Evolutionary conservation across 371 early-diverging fungal species (phyloP), one percentile per base, ranked within the genome.

Genomic region (Dichotomocladium elegans): DNA sequence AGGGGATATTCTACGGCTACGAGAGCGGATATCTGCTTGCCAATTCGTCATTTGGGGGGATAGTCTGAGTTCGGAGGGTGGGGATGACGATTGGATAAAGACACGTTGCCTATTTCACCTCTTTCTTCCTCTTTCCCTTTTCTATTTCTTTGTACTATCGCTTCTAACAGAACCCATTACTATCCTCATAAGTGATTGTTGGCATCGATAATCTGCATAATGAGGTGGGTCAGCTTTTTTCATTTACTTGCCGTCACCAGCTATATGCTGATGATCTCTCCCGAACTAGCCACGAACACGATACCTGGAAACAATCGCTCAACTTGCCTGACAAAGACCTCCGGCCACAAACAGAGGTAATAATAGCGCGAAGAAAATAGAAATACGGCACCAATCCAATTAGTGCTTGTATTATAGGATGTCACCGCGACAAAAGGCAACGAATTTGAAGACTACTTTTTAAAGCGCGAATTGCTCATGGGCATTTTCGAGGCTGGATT

Each of bases 401-500:
- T 27, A 26, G 21, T 19, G 15, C 28, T 21, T 19, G 37, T 19
- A 19, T 22, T 41, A 12, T 51, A 81, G 82, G 96, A 97, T 73
- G 98, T 98, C 48, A 92, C 92, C 24, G 88, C 83, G 11, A 96
- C 96, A 34, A 95, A 96, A 78, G 97, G 95, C 49, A 96, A 96
- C 72, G 95, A 93, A 57, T 99, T 98, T 76, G 97, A 99, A 65
- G 96, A 96, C 68, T 98, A 95, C 72, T 93, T 88, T 71, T 77
- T 99, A 47, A 96, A 96, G 65, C 85, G 95, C 40, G 95, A 98
- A 63, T 74, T 99, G 41, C 72, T 98, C 51, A 99, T 98, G 93
- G 99, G 99, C 25, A 94, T 99, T 45, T 98, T 96, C 70, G 95
- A 96, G 68, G 95, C 94, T 28, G 99, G 99, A 24, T 99, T 96